Conservation (phyloP, 2,329 filamentous ascomycete species). For the Penicillium verrucosum region DNA sequence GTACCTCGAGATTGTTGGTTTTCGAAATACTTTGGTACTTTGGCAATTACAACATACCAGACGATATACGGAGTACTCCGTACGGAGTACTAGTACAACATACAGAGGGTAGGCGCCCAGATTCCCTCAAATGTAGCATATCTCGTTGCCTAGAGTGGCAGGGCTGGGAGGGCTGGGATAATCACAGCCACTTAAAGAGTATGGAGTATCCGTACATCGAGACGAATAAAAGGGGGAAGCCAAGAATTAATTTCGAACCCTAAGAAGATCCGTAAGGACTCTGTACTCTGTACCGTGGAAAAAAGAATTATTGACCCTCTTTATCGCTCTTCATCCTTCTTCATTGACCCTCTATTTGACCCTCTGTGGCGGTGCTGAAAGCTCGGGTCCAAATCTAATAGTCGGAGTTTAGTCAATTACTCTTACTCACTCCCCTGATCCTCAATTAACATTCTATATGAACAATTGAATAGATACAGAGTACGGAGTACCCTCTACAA, state of each 20-base stretch:
- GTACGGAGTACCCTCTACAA: no score
- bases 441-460: background rate
- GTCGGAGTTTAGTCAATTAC: background rate
- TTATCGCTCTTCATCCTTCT: background rate
- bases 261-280: background rate
- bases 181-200: no score
- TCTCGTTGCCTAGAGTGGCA: no score
- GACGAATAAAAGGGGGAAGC: background rate
- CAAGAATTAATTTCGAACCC: background rate
- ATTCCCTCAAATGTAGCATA: no score
- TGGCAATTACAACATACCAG: no score
- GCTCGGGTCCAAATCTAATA: constrained; percentile 6
- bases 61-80: no score
- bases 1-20: background rate
- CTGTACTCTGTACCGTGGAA: background rate
- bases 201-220: no score
- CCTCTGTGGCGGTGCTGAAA: constrained; percentile 6
- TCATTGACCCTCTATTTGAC: background rate
- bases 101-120: no score
- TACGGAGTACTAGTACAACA: no score
- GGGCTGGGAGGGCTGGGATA: no score
- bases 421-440: background rate
- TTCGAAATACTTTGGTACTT: no score
- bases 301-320: background rate
- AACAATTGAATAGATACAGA: background rate